Base-by-base conservation (phyloP, 2,329 filamentous ascomycete species). In the Microsporum audouinii region DNA sequence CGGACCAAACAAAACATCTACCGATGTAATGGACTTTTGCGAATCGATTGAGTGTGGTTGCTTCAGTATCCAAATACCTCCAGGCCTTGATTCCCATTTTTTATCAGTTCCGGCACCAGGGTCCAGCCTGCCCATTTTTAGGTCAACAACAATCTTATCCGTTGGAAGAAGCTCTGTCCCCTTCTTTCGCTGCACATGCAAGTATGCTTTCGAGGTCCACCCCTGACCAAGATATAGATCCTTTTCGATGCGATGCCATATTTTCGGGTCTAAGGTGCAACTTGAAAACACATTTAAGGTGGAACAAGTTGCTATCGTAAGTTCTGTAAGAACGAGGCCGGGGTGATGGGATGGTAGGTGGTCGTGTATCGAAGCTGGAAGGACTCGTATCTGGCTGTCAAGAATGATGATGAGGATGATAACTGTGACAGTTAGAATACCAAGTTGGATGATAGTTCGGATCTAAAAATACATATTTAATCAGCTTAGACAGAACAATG, bases 231-330 rank as follows among this genome's bases (percentile, higher is more conserved):
- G 82, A 71, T 90, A 94, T 0, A 96, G 81, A 70, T 96, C 90
- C 76, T 96, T 96, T 66, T 95, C 88, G 64, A 96, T 79, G 57
- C 88, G 87, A 67, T 89, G 85, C 91, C 91, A 96, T 61, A 82
- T 78, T 49, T 84, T 77, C 41, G 80, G 74, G 69, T 94, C 87
- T 64, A 94, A 82, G 64, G 84, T 85, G 76, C 89, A 95, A 51
- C 82, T 87, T 2, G 87, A 87, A 62, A 92, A 87, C 34, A 83
- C 71, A 70, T 91, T 94, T 59, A 94, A 68, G 10, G 81, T 81
- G 6, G 87, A 89, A 75, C 91, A 96, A 58, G 82, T 86, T 17
- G 83, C 82, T 65, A 96, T 81, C 38, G 86, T 88, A 63, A 96
- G 80, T 75, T 96, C 91, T 70, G 89, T 95, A 68, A 96, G 84